phyloP scores from a whole-genome alignment of 805 yeast genomes.

The Cyberlindnera euphorbiae region DNA sequence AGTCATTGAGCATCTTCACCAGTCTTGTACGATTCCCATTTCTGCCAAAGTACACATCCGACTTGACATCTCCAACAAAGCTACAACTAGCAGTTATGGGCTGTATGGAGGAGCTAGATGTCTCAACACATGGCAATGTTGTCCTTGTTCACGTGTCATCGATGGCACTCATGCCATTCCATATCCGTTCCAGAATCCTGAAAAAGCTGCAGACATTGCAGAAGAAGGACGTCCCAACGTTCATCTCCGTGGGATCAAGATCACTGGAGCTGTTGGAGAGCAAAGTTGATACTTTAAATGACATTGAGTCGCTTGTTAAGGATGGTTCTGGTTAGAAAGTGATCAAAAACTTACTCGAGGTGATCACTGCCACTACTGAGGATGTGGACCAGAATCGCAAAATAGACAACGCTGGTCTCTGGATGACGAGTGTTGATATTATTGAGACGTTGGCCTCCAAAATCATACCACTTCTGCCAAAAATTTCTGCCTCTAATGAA shows the following conservation, averaged over 20 bases:
- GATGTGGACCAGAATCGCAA: conserved; percentile 23
- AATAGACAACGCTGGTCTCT: conserved; percentile 33
- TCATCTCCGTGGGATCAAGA: conserved; percentile 51
- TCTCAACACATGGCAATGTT: conserved; percentile 36
- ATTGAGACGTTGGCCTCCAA: conserved; percentile 33
- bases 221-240: conserved; percentile 50
- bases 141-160: conserved; percentile 51
- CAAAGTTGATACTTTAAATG: conserved; percentile 30
- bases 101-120: conserved; percentile 34
- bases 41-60: conserved; percentile 52
- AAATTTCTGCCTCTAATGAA: conserved; percentile 3
- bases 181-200: conserved; percentile 51
- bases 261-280: conserved; percentile 38
- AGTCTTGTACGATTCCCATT: conserved; percentile 71
- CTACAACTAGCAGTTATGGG: conserved; percentile 58
- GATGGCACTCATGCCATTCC: conserved; percentile 55
- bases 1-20: conserved; percentile 54
- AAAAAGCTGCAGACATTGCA: conserved; percentile 43
- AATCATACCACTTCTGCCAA: conserved; percentile 22
- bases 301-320: conserved; percentile 33
- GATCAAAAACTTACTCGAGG: conserved; percentile 46
- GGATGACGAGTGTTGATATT: conserved; percentile 48
- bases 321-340: conserved; percentile 44
- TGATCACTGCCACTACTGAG: conserved; percentile 40
- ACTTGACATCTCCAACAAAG: conserved; percentile 51